A percentile compares a stretch with the other conserved stretches of the same genome.
Evolutionary conservation across 2,329 filamentous ascomycete species (phyloP).

Genomic region (Colletotrichum siamense): DNA sequence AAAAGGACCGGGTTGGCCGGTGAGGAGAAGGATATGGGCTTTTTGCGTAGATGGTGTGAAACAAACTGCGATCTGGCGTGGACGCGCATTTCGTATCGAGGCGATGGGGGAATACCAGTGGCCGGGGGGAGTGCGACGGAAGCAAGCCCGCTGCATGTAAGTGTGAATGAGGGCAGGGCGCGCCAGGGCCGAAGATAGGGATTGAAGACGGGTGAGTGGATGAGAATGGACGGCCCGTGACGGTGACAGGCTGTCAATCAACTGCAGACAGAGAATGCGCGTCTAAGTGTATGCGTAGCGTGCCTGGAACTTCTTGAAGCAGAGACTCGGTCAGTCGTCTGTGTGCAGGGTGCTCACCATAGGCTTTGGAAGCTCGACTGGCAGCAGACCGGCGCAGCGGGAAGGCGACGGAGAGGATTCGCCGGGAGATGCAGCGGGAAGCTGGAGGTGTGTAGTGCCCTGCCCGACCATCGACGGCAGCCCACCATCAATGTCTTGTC

Average conservation of each 20-base stretch:
- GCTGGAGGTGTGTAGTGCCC: not conserved
- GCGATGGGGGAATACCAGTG: not conserved
- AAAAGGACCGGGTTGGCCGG: not conserved
- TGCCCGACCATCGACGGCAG: not conserved
- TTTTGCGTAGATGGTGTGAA: not conserved
- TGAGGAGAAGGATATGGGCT: not conserved
- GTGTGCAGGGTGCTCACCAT: not conserved
- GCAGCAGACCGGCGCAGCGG: conserved; percentile 7
- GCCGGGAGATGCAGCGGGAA: conserved; percentile 1
- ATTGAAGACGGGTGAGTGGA: conserved; percentile 10
- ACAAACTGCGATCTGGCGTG: conserved; percentile 2
- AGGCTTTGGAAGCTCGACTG: not conserved
- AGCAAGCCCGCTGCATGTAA: conserved; percentile 5
- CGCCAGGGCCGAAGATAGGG: not conserved
- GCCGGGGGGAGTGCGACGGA: conserved; percentile 8
- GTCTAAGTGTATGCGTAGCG: not conserved
- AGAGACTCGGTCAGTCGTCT: not conserved
- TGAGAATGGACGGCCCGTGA: not conserved
- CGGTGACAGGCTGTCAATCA: not conserved
- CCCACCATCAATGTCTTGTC: not conserved
- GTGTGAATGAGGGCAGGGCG: not conserved
- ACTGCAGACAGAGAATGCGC: not conserved
- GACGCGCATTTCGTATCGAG: not conserved
- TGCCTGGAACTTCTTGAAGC: not conserved
- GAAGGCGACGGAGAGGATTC: conserved; percentile 7